Evolutionary conservation across 257 asterid species (phyloP).

Genomic region (Capsicum chinense): DNA sequence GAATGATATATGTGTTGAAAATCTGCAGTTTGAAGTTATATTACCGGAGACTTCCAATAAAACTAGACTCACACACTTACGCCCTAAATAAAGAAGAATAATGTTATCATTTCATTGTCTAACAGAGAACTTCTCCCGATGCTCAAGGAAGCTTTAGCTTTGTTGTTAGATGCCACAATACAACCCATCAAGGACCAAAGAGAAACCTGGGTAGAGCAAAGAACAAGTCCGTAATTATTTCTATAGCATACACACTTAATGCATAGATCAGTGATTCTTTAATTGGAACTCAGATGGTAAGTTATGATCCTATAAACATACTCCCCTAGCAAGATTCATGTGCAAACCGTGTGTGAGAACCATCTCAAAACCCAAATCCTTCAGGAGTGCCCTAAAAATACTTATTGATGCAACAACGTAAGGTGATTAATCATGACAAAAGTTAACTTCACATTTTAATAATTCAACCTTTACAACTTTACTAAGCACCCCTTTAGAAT

Average conservation of each 20-base stretch:
- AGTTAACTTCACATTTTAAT: neutral
- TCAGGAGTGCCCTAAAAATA: neutral
- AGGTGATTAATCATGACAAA: slow-evolving; percentile 11
- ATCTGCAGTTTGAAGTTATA: neutral
- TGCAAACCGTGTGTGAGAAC: slow-evolving; percentile 9
- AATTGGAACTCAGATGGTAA: slow-evolving; percentile 13
- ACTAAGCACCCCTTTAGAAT: neutral
- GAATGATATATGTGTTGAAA: neutral
- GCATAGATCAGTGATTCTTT: neutral
- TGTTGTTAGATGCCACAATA: slow-evolving; percentile 2
- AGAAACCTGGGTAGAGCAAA: slow-evolving; percentile 10
- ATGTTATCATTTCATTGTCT: neutral
- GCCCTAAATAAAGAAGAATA: neutral
- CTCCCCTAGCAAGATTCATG: slow-evolving; percentile 18
- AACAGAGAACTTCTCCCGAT: neutral
- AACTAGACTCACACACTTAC: neutral
- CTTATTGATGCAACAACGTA: neutral
- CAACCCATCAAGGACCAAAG: neutral
- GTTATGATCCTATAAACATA: slow-evolving; percentile 2
- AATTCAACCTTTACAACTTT: neutral
- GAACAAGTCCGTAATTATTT: too few species aligned
- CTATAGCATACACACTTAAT: neutral
- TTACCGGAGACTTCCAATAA: neutral
- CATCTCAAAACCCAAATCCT: neutral
- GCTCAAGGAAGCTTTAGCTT: neutral